phyloP scores from a whole-genome alignment of 768 basidiomycete genomes.

The Saitozyma sp. region DNA sequence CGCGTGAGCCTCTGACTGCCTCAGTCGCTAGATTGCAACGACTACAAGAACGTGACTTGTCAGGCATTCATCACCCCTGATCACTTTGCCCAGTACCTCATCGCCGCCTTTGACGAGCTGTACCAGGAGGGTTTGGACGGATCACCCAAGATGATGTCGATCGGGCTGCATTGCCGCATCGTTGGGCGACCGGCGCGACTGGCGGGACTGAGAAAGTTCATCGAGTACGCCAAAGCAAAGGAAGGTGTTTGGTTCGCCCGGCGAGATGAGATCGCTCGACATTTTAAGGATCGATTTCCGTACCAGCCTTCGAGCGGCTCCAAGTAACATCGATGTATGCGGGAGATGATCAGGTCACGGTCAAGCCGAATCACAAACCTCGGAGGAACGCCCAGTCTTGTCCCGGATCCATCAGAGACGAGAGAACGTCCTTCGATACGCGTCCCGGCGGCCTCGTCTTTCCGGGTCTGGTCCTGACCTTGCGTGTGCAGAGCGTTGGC shows the following conservation, averaged over 20 bases:
- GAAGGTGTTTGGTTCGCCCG: constrained; percentile 40
- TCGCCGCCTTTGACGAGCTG: no score
- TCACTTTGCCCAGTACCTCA: constrained; percentile 32
- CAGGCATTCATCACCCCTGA: constrained; percentile 31
- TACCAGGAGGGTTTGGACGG: constrained; percentile 33
- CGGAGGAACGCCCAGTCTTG: no score
- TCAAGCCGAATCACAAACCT: no score
- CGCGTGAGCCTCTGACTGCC: no score
- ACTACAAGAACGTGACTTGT: constrained; percentile 40
- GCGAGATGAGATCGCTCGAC: constrained; percentile 41
- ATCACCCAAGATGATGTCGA: constrained; percentile 37
- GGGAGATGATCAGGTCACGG: no score
- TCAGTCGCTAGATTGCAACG: constrained; percentile 42
- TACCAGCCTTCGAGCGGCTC: no score
- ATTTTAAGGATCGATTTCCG: constrained; percentile 27
- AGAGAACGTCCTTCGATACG: no score
- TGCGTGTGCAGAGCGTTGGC: no score
- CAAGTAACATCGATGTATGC: no score
- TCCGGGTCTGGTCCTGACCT: no score
- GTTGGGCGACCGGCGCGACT: constrained; percentile 37
- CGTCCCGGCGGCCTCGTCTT: no score
- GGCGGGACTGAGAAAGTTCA: constrained; percentile 32
- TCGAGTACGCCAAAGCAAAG: constrained; percentile 28
- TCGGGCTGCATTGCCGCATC: constrained; percentile 39
- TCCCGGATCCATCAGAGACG: no score